Evolutionary conservation across 177 flowering plant species (phyloP).

Genomic region (Telopea speciosissima): DNA sequence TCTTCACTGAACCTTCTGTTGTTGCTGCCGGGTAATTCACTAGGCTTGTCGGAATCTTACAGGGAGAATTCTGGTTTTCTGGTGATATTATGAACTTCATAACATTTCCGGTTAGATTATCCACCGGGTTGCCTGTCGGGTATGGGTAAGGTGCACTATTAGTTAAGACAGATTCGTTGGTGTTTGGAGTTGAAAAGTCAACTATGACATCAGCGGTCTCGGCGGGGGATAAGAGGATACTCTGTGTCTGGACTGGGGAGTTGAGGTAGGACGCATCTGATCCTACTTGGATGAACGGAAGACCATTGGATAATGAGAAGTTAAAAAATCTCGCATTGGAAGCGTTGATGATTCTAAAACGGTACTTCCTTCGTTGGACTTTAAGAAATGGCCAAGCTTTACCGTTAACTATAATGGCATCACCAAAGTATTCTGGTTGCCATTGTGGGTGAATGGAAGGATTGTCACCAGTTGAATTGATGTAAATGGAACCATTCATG

Average conservation of each 20-base stretch:
- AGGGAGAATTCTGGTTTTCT: not conserved
- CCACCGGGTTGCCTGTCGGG: conserved; percentile 8
- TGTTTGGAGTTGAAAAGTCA: conserved; percentile 4
- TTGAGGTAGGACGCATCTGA: conserved; percentile 9
- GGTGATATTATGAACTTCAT: conserved; percentile 8
- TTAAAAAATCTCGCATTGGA: conserved; percentile 7
- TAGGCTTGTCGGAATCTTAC: not conserved
- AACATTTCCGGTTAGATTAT: conserved; percentile 4
- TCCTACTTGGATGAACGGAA: conserved; percentile 6
- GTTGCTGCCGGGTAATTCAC: not conserved
- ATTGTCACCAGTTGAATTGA: conserved; percentile 12
- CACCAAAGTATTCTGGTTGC: conserved; percentile 19
- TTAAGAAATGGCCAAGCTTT: conserved; percentile 11
- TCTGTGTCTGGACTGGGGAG: not conserved
- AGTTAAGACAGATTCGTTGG: not conserved
- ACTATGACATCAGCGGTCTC: conserved; percentile 13
- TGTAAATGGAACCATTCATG: conserved; percentile 4
- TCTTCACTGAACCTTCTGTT: not conserved
- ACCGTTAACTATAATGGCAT: conserved; percentile 15
- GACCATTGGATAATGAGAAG: conserved; percentile 5
- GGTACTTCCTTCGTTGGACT: conserved; percentile 9
- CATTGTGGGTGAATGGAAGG: conserved; percentile 16
- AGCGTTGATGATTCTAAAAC: conserved; percentile 15
- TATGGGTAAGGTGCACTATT: conserved; percentile 14
- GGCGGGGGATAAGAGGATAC: conserved; percentile 3